These are phyloP conservation scores for Eucalyptus curtisii DNA, from an alignment of 345 rosid species.

Conservation along the genomic window DNA sequence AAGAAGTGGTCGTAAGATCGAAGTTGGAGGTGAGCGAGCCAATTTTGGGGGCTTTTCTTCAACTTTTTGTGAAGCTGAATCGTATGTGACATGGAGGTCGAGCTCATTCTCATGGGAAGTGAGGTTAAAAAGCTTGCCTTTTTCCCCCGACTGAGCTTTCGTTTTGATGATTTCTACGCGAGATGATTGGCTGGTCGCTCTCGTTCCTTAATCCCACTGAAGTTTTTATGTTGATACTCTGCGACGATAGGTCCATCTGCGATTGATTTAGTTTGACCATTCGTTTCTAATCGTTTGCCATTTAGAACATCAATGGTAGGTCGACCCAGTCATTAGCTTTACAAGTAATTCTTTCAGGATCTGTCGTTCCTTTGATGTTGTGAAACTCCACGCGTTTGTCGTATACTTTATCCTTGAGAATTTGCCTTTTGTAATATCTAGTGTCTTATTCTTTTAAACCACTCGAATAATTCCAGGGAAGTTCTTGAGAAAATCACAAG, in stretches of 20 bases:
- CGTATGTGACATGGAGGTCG: constrained; percentile 6
- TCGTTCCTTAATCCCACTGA: background rate
- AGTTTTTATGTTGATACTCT: background rate
- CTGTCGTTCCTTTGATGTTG: background rate
- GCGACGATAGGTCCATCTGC: background rate
- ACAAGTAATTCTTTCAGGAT: background rate
- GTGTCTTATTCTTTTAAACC: background rate
- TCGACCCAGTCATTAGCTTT: background rate
- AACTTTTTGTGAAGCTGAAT: background rate
- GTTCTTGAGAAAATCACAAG: background rate
- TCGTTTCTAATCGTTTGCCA: background rate
- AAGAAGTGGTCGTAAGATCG: constrained; percentile 1
- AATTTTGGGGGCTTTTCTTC: background rate
- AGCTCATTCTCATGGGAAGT: background rate
- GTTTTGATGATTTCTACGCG: constrained; percentile 26
- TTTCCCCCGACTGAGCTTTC: constrained; percentile 20
- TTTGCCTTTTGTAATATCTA: background rate
- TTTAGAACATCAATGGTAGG: background rate
- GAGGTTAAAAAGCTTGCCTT: background rate
- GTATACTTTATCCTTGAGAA: background rate
- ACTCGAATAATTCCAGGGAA: background rate
- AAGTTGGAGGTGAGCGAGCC: background rate
- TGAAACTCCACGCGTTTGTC: background rate
- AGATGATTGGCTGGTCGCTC: background rate
- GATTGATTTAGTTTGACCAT: background rate